A percentile compares a stretch with the other conserved stretches of the same genome.
phyloP scores from a whole-genome alignment of 129 eudicot genomes.

The Flaveria linearis region DNA sequence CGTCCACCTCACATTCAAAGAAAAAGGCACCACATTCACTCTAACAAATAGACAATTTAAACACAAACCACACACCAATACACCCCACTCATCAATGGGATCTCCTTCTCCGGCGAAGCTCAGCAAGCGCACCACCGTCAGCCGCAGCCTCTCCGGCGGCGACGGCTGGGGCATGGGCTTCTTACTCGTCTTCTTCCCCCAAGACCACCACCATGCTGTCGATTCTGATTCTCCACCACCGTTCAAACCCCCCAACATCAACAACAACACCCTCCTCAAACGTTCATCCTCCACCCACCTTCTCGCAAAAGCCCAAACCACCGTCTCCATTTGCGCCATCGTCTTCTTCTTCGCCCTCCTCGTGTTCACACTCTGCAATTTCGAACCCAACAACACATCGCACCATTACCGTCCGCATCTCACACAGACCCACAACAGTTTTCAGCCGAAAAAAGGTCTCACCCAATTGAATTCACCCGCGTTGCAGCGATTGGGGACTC shows the following conservation, averaged over 20 bases:
- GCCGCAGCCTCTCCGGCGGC: background rate
- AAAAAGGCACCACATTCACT: background rate
- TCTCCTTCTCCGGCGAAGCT: conserved; percentile 21
- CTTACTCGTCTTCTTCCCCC: conserved; percentile 81
- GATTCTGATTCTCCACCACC: conserved; percentile 1
- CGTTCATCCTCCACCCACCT: conserved; percentile 47
- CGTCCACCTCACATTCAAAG: background rate
- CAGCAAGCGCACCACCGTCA: conserved; percentile 24
- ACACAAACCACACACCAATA: conserved; percentile 2
- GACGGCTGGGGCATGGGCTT: conserved; percentile 79
- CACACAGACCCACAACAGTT: background rate
- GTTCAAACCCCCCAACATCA: conserved; percentile 23
- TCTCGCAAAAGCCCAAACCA: conserved; percentile 67
- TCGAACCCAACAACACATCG: conserved; percentile 50
- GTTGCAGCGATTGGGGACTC: conserved; percentile 69
- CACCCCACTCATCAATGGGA: background rate
- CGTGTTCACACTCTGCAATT: conserved; percentile 74
- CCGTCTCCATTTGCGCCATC: conserved; percentile 71
- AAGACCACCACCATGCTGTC: conserved; percentile 36
- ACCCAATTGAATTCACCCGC: conserved; percentile 38
- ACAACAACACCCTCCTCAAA: conserved; percentile 25
- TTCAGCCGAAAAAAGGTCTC: background rate
- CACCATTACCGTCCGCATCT: conserved; percentile 34
- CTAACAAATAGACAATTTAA: background rate
- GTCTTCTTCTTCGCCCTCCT: conserved; percentile 63